Base-by-base conservation (phyloP, 169 alveolate genomes). In the Cryptosporidium parvum region DNA sequence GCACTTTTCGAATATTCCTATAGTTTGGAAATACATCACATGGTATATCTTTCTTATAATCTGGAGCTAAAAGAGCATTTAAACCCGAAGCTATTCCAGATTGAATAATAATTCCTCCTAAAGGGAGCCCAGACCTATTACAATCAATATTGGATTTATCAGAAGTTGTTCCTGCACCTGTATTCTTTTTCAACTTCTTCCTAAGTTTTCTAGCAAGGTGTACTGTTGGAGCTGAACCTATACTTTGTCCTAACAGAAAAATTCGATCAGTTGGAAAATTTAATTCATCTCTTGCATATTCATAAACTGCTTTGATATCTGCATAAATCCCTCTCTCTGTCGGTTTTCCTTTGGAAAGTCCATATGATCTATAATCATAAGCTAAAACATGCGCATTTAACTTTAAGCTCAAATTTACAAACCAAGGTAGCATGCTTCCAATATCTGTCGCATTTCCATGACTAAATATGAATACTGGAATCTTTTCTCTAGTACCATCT, bases 51-150 rank as follows among this genome's bases (percentile, higher is more conserved):
- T 42, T 80, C 21, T 62, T 65, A 65, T 44, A 62, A 18, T 65
- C 80, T 12, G 89, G 89, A 5, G 75, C 59, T n/a, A 80, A 73
- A 18, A 80, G 75, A 39, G 89, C 89, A 67, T 80, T 80, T 8
- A 80, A 45, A 14, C 89, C 89, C n/a, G 89, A 80, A 14, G 75
- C 73, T 26, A 80, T 80, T 3, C 89, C 89, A 0, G 89, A 80
- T 31, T 80, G 89, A 65, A 80, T 42, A 65, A 80, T 62, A 37
- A 80, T 61, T 21, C 89, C 89, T 23, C 89, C 89, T 16, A 80
- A 42, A 37, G 89, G 89, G 4, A 37, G 39, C 2, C 3, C 26
- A 7, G 44, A 7, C 8, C 37, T 26, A 6, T 53, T 21, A 18
- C 37, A 9, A 18, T 61, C 44, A n/a, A 7, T 26, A 69, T n/a